Evolutionary conservation across 129 eudicot species (phyloP), one percentile per base, ranked within the genome.

Genomic region (Tagetes erecta): DNA sequence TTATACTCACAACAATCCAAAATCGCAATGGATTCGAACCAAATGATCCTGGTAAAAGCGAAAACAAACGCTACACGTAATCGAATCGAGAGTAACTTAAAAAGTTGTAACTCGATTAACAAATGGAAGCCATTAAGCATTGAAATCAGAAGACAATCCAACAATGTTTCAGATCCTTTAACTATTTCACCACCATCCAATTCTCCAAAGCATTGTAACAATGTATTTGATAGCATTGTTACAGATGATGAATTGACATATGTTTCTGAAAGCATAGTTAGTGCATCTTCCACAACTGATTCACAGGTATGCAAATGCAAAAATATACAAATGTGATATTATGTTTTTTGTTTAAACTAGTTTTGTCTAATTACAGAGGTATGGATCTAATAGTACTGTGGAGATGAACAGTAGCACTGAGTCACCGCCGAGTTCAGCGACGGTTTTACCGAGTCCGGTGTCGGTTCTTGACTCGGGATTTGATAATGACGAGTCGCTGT

Each of bases 401-500:
- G 92, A 88, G 67, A 91, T 95, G 85, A 90, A 78, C 50, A 72
- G 87, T 6, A 27, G 77, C 74, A 60, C 72, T 63, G 96, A 95
- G 75, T 79, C 83, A 55, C 74, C 73, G 30, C 78, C 74, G 62
- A 64, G 38, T 52, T 40, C 78, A 2, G 11, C 44, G 6, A 3
- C 63, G 0, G 73, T 79, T 45, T 13, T 79, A 66, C 94, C 99
- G 70, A 95, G 99, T 83, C 97, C 99, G 5, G 97, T 95, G 46
- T 95, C 99, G 65, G 99, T 95, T 71, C 94, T 95, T 46, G 97
- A 95, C 87, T 85, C 96, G 31, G 84, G 86, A 7, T 87, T 88
- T 51, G 88, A 91, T 88, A 88, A 78, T 80, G 97, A 90, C 80
- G 99, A 85, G 66, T 87, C 87, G 8, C 73, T 77, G 51, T 87